A percentile compares a stretch with the other conserved stretches of the same genome.
These are phyloP conservation scores for Sedum album DNA, from an alignment of 164 flowering plant genomes.

Conservation along the genomic window DNA sequence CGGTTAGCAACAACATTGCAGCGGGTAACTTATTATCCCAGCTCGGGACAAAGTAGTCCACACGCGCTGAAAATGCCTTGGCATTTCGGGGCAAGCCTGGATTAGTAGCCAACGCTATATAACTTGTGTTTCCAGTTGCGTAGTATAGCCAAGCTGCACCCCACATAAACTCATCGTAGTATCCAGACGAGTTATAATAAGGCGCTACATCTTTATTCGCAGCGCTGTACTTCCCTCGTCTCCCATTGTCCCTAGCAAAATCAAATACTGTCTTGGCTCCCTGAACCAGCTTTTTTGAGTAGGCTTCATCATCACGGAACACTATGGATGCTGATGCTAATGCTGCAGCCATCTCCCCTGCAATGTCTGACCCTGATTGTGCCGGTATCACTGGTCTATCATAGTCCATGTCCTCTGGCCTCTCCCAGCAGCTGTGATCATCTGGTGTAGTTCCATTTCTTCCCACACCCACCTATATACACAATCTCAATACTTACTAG, in stretches of 20 bases:
- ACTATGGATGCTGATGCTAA: conserved; percentile 84
- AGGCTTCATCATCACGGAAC: conserved; percentile 43
- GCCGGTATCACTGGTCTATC: conserved; percentile 21
- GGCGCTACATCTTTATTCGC: conserved; percentile 32
- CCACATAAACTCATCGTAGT: conserved; percentile 87
- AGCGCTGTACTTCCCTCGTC: conserved; percentile 24
- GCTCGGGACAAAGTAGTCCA: conserved; percentile 16
- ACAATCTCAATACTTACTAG: background rate
- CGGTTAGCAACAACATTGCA: conserved; percentile 29
- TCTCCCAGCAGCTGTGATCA: conserved; percentile 67
- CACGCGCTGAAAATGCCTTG: conserved; percentile 23
- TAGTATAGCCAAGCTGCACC: conserved; percentile 72
- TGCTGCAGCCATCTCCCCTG: conserved; percentile 82
- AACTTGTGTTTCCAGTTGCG: conserved; percentile 61
- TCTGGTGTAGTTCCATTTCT: conserved; percentile 32
- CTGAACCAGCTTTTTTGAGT: conserved; percentile 48
- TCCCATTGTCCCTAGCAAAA: conserved; percentile 42
- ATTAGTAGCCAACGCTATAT: conserved; percentile 50
- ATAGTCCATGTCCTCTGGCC: conserved; percentile 81
- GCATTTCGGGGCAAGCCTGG: conserved; percentile 37
- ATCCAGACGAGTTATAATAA: conserved; percentile 58
- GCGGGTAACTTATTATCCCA: conserved; percentile 35
- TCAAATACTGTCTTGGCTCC: conserved; percentile 51
- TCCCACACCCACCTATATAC: conserved; percentile 59
- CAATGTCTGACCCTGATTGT: conserved; percentile 50